Percentiles rank a stretch among this genome's conserved stretches.
Conservation (phyloP, 75 land plant species). For the Cupressus sempervirens region DNA sequence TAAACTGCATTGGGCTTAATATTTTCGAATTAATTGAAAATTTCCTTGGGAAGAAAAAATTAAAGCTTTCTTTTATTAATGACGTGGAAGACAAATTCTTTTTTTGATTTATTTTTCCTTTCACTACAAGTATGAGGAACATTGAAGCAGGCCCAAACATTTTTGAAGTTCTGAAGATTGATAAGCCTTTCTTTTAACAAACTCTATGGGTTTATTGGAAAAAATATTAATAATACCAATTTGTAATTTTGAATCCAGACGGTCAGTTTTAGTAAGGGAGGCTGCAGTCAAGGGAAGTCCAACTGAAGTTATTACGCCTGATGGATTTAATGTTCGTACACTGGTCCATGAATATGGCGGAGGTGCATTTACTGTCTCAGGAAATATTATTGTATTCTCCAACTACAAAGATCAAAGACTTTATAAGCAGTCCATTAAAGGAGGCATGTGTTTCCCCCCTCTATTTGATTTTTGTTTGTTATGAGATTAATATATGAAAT, state of each 20-base stretch:
- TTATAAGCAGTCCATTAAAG: slow-evolving; percentile 62
- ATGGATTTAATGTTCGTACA: slow-evolving; percentile 67
- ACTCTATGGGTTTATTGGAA: background rate
- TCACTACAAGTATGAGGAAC: background rate
- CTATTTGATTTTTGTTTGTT: background rate
- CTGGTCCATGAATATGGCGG: slow-evolving; percentile 90
- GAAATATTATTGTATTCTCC: slow-evolving; percentile 56
- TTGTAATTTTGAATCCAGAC: slow-evolving; percentile 25
- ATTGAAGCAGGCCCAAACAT: background rate
- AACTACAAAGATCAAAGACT: slow-evolving; percentile 84
- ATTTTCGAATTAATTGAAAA: too few species aligned
- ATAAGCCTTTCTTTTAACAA: background rate
- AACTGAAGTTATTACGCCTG: slow-evolving; percentile 57
- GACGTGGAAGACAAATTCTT: background rate
- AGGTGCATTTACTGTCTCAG: slow-evolving; percentile 67
- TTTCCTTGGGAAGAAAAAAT: too few species aligned
- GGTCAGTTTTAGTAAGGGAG: slow-evolving; percentile 58
- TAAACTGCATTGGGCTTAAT: too few species aligned
- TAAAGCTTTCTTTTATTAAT: too few species aligned
- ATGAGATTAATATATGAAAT: background rate
- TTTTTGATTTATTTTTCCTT: background rate
- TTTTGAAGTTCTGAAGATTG: background rate
- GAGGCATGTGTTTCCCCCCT: background rate
- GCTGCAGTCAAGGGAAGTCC: slow-evolving; percentile 26
- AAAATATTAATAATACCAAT: background rate